Evolutionary conservation across 192 early-diverging fungal genomes (phyloP).

Genomic region (Coemansia sp.): DNA sequence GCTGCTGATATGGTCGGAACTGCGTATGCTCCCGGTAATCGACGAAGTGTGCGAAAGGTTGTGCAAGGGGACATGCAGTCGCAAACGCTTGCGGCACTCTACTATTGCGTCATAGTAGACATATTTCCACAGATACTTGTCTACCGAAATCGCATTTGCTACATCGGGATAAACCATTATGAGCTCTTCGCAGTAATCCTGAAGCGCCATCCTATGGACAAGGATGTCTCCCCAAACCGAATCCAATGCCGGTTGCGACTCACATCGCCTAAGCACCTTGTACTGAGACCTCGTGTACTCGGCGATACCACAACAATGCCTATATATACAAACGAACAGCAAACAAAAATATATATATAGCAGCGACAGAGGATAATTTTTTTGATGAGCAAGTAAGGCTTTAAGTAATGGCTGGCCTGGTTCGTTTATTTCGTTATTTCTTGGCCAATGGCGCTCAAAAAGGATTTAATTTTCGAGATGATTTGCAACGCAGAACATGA

Average conservation of each 20-base stretch:
- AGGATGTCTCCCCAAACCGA: conserved; percentile 42
- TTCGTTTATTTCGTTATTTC: neutral
- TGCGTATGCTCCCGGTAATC: conserved; percentile 24
- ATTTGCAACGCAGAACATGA: neutral
- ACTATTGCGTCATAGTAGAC: conserved; percentile 44
- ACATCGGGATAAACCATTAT: conserved; percentile 16
- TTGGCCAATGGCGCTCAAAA: neutral
- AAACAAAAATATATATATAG: neutral
- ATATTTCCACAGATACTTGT: conserved; percentile 34
- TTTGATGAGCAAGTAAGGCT: neutral
- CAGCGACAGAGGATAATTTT: neutral
- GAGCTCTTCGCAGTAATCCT: conserved; percentile 37
- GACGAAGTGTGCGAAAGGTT: conserved; percentile 36
- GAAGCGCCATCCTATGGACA: conserved; percentile 31
- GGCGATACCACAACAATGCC: conserved; percentile 24
- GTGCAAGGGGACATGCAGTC: conserved; percentile 26
- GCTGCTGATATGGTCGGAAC: conserved; percentile 12
- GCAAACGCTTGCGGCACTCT: conserved; percentile 48
- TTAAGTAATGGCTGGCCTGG: too few species aligned
- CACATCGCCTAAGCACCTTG: conserved; percentile 25
- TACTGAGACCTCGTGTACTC: conserved; percentile 25
- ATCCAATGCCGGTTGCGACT: conserved; percentile 25
- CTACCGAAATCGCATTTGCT: conserved; percentile 22
- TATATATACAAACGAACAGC: neutral
- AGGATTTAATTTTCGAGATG: neutral